phyloP scores from a whole-genome alignment of 108 stramenopile species.

The Skeletonema tropicum region DNA sequence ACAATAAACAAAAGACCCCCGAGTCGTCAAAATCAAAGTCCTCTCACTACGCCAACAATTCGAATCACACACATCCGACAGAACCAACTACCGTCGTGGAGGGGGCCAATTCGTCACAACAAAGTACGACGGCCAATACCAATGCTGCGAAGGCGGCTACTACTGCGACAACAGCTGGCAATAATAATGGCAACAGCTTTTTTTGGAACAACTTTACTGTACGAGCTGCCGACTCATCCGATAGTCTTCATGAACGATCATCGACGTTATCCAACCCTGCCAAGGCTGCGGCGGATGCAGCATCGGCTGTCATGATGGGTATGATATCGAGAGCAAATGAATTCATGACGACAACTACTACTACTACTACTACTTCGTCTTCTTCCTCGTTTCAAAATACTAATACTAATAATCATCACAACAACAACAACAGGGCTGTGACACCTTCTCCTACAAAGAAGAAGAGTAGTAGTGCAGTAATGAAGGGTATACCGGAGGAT shows the following conservation, averaged over 20 bases:
- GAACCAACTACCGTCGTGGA: not conserved
- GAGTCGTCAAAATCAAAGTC: not conserved
- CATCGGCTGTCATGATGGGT: constrained; percentile 11
- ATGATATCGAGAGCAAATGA: not conserved
- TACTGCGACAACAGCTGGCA: too few species aligned
- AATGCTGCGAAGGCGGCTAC: not conserved
- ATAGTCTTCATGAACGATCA: not conserved
- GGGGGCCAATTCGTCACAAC: constrained; percentile 2
- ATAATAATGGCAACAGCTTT: not conserved
- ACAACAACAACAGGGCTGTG: not conserved
- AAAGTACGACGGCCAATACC: not conserved
- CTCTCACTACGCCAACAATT: constrained; percentile 7
- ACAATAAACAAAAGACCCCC: not conserved
- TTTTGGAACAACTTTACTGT: constrained; percentile 13
- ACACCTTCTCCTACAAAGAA: constrained; percentile 2
- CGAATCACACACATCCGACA: not conserved
- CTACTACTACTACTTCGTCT: too few species aligned
- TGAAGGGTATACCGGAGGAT: constrained; percentile 14
- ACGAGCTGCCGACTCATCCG: not conserved
- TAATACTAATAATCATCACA: too few species aligned
- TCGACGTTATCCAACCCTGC: constrained; percentile 13
- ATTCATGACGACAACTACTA: not conserved
- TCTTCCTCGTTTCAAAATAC: not conserved
- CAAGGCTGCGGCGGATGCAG: constrained; percentile 23
- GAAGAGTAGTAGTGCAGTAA: not conserved